These are phyloP conservation scores for Berkeleyomyces rouxiae DNA, from an alignment of 2,329 filamentous ascomycete genomes.

Conservation along the genomic window DNA sequence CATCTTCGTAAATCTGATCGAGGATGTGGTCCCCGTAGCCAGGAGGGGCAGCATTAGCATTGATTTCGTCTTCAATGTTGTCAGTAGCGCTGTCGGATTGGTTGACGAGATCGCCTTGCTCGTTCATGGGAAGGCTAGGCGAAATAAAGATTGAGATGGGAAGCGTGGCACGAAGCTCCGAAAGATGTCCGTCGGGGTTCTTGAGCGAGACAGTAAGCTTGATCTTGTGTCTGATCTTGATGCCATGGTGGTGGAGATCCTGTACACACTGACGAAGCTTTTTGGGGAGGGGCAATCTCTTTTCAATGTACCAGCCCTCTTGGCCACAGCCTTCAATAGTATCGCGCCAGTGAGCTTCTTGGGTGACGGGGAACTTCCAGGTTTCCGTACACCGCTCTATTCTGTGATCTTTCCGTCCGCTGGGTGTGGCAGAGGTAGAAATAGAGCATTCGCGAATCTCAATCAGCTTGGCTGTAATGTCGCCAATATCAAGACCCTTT, in stretches of 20 bases:
- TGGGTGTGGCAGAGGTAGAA: conserved; percentile 27
- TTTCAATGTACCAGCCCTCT: conserved; percentile 47
- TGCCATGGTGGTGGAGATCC: conserved; percentile 72
- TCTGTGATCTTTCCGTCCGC: conserved; percentile 39
- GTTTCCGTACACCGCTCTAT: conserved; percentile 45
- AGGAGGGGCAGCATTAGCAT: conserved; percentile 62
- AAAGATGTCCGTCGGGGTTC: conserved; percentile 82
- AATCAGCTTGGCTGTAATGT: conserved; percentile 61
- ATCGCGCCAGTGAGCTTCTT: conserved; percentile 50
- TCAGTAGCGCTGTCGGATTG: conserved; percentile 28
- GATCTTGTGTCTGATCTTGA: conserved; percentile 85
- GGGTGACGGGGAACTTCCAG: conserved; percentile 38
- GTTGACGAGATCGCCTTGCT: conserved; percentile 62
- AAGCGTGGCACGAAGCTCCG: conserved; percentile 80
- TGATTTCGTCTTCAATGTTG: conserved; percentile 24
- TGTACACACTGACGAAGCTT: conserved; percentile 72
- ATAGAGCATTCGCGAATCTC: conserved; percentile 57
- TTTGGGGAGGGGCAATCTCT: conserved; percentile 56
- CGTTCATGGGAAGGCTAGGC: conserved; percentile 75
- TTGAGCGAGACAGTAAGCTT: conserved; percentile 80
- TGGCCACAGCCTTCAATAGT: conserved; percentile 51
- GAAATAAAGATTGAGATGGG: conserved; percentile 92
- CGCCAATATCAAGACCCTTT: conserved; percentile 76
- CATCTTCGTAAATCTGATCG: conserved; percentile 77
- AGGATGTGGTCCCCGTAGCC: conserved; percentile 81